Evolutionary conservation across 495 filamentous ascomycete species (phyloP), one percentile per base, ranked within the genome.

Genomic region (Achaetomiella virescens): DNA sequence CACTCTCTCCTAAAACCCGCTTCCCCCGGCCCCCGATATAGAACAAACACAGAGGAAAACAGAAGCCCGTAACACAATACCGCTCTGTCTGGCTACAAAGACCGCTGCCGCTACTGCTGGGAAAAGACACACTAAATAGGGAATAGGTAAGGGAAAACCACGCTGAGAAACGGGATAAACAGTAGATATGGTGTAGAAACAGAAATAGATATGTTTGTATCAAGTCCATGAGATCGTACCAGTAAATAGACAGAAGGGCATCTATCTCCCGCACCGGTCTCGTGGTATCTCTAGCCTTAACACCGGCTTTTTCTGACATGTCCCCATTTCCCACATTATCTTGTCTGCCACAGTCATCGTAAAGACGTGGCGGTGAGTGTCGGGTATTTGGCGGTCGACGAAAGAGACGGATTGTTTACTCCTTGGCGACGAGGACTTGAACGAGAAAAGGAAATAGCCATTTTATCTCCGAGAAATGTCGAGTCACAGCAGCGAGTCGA

Each of bases 341-440:
- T 47, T 24, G 35, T 38, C 25, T 14, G 8, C 22, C 3, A 4
- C 5, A 4, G 4, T 6, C 6, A 1, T 22, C 31, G n/a, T 8
- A n/a, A 2, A 18, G 15, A 9, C 4, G 50, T 33, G 14, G 41
- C 2, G 22, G 20, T 15, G 33, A 11, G 35, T 29, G 35, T 22
- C 17, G 43, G 9, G 10, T 37, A 3, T 12, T 18, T 6, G 18
- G 20, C 12, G 29, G 36, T 20, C 38, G 38, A 52, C 17, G 25
- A 21, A n/a, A 5, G 14, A 31, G 31, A 17, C n/a, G 35, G 10
- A 9, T 14, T 17, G 14, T 59, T 66, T 63, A 63, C 59, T 68
- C 57, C 59, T 62, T 68, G 59, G 47, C 14, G 57, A 64, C 43
- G 59, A 65, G 14, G 48, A 65, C 62, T 65, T 50, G 48, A 50